A percentile compares a stretch with the other conserved stretches of the same genome.
These are phyloP conservation scores for Exophiala lecanii-corni DNA, from an alignment of 2,329 filamentous ascomycete genomes.

Conservation along the genomic window DNA sequence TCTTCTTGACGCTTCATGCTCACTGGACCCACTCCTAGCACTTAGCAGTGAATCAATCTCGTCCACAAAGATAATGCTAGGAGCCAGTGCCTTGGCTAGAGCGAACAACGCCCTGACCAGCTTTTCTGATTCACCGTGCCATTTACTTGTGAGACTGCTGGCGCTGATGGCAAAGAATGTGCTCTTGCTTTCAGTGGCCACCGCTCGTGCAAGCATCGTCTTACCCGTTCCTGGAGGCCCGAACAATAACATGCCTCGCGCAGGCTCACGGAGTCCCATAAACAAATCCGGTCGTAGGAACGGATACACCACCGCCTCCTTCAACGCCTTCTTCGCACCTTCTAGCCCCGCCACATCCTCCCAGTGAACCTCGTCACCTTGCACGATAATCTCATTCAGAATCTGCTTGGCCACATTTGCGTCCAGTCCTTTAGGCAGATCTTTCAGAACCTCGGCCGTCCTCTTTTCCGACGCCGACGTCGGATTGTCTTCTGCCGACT, in stretches of 20 bases:
- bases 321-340: conserved; percentile 82
- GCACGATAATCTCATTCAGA: conserved; percentile 93
- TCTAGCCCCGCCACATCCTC: conserved; percentile 87
- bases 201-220: conserved; percentile 92
- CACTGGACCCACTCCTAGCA: conserved; percentile 67
- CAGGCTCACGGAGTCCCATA: conserved; percentile 89
- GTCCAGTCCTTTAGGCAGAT: conserved; percentile 77
- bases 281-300: conserved; percentile 94
- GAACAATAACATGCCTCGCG: conserved; percentile 91
- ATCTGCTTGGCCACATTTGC: conserved; percentile 81
- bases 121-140: conserved; percentile 93
- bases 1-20: conserved; percentile 86
- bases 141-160: conserved; percentile 91
- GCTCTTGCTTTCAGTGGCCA: conserved; percentile 88
- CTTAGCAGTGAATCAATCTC: conserved; percentile 95
- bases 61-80: conserved; percentile 96
- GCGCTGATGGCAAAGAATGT: conserved; percentile 98
- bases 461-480: conserved; percentile 50
- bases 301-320: conserved; percentile 95
- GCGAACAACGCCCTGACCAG: conserved; percentile 87
- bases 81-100: conserved; percentile 81
- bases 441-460: conserved; percentile 64
- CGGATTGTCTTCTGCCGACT: conserved; percentile 45
- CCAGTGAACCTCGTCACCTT: conserved; percentile 91
- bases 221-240: conserved; percentile 97